Evolutionary conservation across 805 yeast species (phyloP), one percentile per base, ranked within the genome.

Genomic region (Kluyveromyces nonfermentans): DNA sequence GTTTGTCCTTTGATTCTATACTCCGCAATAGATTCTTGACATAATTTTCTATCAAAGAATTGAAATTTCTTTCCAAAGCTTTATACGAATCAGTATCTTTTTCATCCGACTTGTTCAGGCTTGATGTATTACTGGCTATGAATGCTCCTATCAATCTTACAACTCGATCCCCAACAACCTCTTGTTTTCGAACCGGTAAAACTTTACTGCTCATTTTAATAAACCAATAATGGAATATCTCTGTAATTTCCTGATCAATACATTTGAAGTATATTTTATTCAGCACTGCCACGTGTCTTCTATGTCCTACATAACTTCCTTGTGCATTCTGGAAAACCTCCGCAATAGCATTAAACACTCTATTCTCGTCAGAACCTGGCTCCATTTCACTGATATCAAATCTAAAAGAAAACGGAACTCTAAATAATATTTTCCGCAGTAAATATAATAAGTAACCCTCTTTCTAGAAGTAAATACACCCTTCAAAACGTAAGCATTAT

Each of bases 271-370:
- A 83, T 14, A 85, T 65, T 37, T 74, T 72, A 55, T 73, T 74
- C 55, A 88, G 57, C 5, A 83, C 72, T 8, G 78, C 75, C 6
- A 81, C 76, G 46, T 85, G 80, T 55, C 84, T 83, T 38, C 85
- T 70, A 60, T 88, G 96, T 1, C 89, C 82, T 0, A 89, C 81
- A 28, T 80, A 70, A 1, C 85, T 72, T 18, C 64, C 50, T 56
- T 88, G 97, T 0, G 93, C 85, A 45, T 82, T 90, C 55, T 84
- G 90, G 56, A 88, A 88, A 3, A 80, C 78, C 45, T 74, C 78
- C 1, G 84, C 78, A 53, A 82, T 66, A 3, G 83, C 77, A 9
- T 48, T 43, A 32, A 67, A 65, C 21, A 77, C 62, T 45, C 68
- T 71, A 14, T 34, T 18, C 21, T 46, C 30, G 12, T 25, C 30